Conservation (phyloP, 768 basidiomycete species). For the Boletus sp. region DNA sequence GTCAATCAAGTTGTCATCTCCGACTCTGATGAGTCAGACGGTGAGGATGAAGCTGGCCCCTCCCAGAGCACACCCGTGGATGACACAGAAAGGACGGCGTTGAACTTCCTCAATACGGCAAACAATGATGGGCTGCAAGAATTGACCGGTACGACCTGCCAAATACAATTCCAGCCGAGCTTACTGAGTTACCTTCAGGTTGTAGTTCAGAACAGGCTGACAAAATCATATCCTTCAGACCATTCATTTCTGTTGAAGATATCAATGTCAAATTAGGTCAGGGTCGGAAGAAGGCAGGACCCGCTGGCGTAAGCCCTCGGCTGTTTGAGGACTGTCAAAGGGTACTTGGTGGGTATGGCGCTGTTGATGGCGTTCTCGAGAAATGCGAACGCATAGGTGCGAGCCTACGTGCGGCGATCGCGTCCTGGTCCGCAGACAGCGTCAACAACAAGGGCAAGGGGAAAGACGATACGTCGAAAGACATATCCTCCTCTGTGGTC, state of each 20-base stretch:
- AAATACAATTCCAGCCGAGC: not conserved
- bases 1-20: slow-evolving; percentile 62
- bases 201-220: slow-evolving; percentile 80
- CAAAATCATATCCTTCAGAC: slow-evolving; percentile 72
- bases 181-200: slow-evolving; percentile 39
- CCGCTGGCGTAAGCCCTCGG: slow-evolving; percentile 79
- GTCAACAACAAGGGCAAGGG: slow-evolving; percentile 36
- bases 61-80: slow-evolving; percentile 33
- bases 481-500: slow-evolving; percentile 15
- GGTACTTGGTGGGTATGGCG: slow-evolving; percentile 80
- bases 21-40: slow-evolving; percentile 52
- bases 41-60: slow-evolving; percentile 41
- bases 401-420: slow-evolving; percentile 67
- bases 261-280: slow-evolving; percentile 73
- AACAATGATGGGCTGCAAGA: slow-evolving; percentile 65
- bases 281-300: slow-evolving; percentile 83
- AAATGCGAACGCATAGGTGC: slow-evolving; percentile 86
- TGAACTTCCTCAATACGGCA: slow-evolving; percentile 68
- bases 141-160: slow-evolving; percentile 55
- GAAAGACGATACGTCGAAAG: slow-evolving; percentile 32
- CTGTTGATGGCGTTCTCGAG: slow-evolving; percentile 84
- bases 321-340: slow-evolving; percentile 88
- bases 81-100: slow-evolving; percentile 47
- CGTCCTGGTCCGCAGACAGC: slow-evolving; percentile 60
- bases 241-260: slow-evolving; percentile 74